Evolutionary conservation across 805 yeast genomes (phyloP).

Genomic region (Barnettozyma wickerhamii): DNA sequence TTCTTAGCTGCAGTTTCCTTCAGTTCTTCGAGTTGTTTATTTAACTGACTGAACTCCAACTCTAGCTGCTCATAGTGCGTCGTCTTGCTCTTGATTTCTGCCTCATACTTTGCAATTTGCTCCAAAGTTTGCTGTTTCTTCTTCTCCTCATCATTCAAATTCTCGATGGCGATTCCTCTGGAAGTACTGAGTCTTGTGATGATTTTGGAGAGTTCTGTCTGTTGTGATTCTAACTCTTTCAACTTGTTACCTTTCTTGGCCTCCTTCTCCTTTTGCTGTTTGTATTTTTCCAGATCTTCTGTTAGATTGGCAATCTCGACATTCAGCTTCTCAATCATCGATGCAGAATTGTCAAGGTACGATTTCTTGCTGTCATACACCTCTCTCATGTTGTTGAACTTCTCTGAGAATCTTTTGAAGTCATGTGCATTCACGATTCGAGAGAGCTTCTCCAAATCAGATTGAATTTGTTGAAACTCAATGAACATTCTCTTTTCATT

Average conservation of each 20-base stretch:
- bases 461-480: slow-evolving; percentile 82
- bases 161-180: slow-evolving; percentile 52
- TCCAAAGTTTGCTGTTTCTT: slow-evolving; percentile 31
- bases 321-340: slow-evolving; percentile 40
- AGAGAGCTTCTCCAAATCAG: slow-evolving; percentile 71
- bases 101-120: slow-evolving; percentile 32
- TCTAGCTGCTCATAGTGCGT: slow-evolving; percentile 39
- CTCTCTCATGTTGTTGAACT: slow-evolving; percentile 40
- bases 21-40: slow-evolving; percentile 37
- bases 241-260: slow-evolving; percentile 55
- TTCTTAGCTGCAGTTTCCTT: slow-evolving; percentile 50
- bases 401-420: slow-evolving; percentile 41
- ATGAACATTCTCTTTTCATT: slow-evolving; percentile 77
- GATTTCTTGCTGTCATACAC: slow-evolving; percentile 38
- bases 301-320: slow-evolving; percentile 55
- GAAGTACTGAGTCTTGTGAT: slow-evolving; percentile 67
- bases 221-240: slow-evolving; percentile 54
- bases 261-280: slow-evolving; percentile 51
- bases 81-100: slow-evolving; percentile 31
- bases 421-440: slow-evolving; percentile 77
- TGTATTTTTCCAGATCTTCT: slow-evolving; percentile 55
- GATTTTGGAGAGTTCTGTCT: slow-evolving; percentile 54
- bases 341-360: slow-evolving; percentile 37
- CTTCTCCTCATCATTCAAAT: slow-evolving; percentile 47
- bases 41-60: slow-evolving; percentile 39